Evolutionary conservation across 2,329 filamentous ascomycete species (phyloP).

Genomic region (Fusarium continuum): DNA sequence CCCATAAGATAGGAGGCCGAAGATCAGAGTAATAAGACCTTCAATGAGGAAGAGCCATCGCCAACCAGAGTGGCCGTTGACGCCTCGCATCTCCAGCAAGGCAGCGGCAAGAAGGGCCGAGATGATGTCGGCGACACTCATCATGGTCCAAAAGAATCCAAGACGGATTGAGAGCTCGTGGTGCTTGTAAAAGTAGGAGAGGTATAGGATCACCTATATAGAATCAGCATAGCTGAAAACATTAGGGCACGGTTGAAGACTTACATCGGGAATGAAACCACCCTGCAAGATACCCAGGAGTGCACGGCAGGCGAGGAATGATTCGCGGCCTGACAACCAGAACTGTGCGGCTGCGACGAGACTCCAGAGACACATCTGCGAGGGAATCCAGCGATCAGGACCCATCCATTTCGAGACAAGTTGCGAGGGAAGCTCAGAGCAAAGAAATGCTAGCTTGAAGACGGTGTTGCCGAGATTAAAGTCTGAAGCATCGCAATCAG

Average conservation of each 20-base stretch:
- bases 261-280: background rate
- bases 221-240: too few relatives aligned
- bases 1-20: too few relatives aligned
- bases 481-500: conserved; percentile 32
- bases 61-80: background rate
- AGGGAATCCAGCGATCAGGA: background rate
- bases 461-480: conserved; percentile 48
- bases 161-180: background rate
- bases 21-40: too few relatives aligned
- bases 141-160: background rate
- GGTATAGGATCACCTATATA: background rate
- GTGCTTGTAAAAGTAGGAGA: background rate
- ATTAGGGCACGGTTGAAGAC: too few relatives aligned
- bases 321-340: background rate
- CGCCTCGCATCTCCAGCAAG: background rate
- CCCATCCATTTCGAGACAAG: background rate
- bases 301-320: background rate
- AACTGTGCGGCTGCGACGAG: background rate
- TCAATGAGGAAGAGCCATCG: background rate
- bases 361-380: background rate
- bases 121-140: background rate
- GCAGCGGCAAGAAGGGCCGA: background rate
- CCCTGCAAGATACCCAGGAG: background rate
- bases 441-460: conserved; percentile 37
- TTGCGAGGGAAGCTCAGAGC: background rate